These are phyloP conservation scores for Vigna unguiculata DNA, from an alignment of 306 rosid species.

Conservation along the genomic window DNA sequence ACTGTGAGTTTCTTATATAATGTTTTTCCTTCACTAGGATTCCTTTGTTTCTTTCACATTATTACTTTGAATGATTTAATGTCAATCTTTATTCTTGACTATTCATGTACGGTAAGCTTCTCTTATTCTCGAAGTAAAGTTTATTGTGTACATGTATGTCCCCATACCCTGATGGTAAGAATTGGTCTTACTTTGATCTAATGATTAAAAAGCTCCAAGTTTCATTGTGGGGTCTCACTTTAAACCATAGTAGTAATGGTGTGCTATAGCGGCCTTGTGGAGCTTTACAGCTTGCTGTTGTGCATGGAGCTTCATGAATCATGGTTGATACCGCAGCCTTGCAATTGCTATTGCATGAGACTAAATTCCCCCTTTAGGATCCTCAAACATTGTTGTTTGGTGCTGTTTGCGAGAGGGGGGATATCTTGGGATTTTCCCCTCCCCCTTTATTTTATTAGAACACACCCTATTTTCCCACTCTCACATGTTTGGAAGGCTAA, in stretches of 20 bases:
- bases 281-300: not conserved
- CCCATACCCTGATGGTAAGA: conserved; percentile 7
- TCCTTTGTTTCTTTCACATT: not conserved
- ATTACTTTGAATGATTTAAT: conserved; percentile 24
- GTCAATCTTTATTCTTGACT: conserved; percentile 24
- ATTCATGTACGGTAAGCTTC: conserved; percentile 1
- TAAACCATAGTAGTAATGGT: not conserved
- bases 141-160: conserved; percentile 6
- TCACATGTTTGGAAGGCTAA: not conserved
- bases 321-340: not conserved
- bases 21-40: conserved; percentile 24
- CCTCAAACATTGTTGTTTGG: not conserved
- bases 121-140: conserved; percentile 7
- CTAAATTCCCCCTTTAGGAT: not conserved
- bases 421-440: not conserved
- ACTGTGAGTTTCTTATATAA: conserved; percentile 29
- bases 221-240: conserved; percentile 21
- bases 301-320: not conserved
- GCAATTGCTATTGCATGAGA: not conserved
- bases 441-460: not conserved
- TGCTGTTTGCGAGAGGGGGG: not conserved
- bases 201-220: conserved; percentile 3
- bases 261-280: not conserved
- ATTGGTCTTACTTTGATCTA: conserved; percentile 13
- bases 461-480: not conserved